A percentile compares a stretch with the other conserved stretches of the same genome.
phyloP scores from a whole-genome alignment of 2,329 filamentous ascomycete species.

The Myriangium duriaei region DNA sequence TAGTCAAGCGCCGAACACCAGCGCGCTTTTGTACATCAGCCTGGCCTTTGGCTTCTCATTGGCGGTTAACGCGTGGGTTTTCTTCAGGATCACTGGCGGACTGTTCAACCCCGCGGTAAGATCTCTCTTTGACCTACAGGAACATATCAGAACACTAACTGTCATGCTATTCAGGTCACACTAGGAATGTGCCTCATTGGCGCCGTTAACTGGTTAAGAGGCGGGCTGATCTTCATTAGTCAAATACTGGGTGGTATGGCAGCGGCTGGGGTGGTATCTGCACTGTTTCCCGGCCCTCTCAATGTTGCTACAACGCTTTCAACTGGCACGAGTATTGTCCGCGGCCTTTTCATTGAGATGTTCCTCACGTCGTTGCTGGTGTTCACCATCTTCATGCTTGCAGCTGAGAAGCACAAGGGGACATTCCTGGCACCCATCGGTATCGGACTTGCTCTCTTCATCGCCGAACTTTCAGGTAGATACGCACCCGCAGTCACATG shows the following conservation, averaged over 20 bases:
- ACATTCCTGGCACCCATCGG: slow-evolving; percentile 32
- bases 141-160: too few species aligned
- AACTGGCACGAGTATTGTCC: slow-evolving; percentile 23
- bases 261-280: slow-evolving; percentile 23
- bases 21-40: slow-evolving; percentile 24
- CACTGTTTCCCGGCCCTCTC: slow-evolving; percentile 26
- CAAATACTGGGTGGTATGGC: slow-evolving; percentile 28
- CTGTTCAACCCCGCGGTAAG: slow-evolving; percentile 26
- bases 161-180: slow-evolving; percentile 21
- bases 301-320: slow-evolving; percentile 25
- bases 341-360: slow-evolving; percentile 30
- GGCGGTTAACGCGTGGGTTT: slow-evolving; percentile 30
- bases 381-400: slow-evolving; percentile 31
- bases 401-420: slow-evolving; percentile 29
- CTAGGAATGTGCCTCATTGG: slow-evolving; percentile 26
- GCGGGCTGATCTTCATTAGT: slow-evolving; percentile 21
- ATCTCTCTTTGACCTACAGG: too few species aligned
- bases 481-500: neutral
- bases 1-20: slow-evolving; percentile 23
- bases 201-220: slow-evolving; percentile 24
- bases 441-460: slow-evolving; percentile 35
- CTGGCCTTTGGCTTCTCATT: slow-evolving; percentile 29
- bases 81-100: slow-evolving; percentile 25
- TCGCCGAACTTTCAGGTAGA: slow-evolving; percentile 30
- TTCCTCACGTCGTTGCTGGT: slow-evolving; percentile 29